phyloP scores from a whole-genome alignment of 129 eudicot species.

The carrot (Daucus carota) region DH1_v3.0 NC_030382.2:44505501-44506000 shows the following conservation, averaged over 20 bases:
- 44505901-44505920: slow-evolving; percentile 59
- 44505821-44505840: slow-evolving; percentile 47
- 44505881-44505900: slow-evolving; percentile 80
- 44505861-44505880: slow-evolving; percentile 92
- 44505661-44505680: slow-evolving; percentile 93
- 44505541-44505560: background rate
- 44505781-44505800: background rate
- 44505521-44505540: background rate
- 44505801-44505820: background rate
- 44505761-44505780: background rate
- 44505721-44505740: slow-evolving; percentile 81
- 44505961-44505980: background rate
- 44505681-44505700: slow-evolving; percentile 88
- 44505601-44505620: slow-evolving; percentile 97
- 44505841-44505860: slow-evolving; percentile 91
- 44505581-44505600: slow-evolving; percentile 53
- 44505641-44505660: slow-evolving; percentile 91
- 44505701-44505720: slow-evolving; percentile 82
- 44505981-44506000: background rate
- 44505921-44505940: slow-evolving; percentile 73
- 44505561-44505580: background rate
- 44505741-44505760: background rate
- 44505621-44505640: slow-evolving; percentile 92
- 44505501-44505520: background rate
- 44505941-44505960: slow-evolving; percentile 77